Conservation (phyloP, 1,139 yeast species). For the Lodderomyces margitis region DNA sequence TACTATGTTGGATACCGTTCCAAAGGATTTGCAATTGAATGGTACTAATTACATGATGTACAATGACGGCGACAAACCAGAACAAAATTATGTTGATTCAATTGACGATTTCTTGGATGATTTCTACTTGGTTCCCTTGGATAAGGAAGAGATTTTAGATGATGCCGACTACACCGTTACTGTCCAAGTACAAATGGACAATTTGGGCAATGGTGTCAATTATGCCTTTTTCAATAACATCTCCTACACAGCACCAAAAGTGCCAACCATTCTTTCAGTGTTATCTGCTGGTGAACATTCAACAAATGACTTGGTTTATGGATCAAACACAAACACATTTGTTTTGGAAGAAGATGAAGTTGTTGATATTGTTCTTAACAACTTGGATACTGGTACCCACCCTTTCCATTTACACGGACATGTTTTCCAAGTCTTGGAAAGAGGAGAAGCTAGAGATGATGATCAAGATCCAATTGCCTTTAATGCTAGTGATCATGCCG, state of each 20-base stretch:
- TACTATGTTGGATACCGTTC: slow-evolving; percentile 64
- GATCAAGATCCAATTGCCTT: slow-evolving; percentile 48
- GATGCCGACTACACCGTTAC: slow-evolving; percentile 62
- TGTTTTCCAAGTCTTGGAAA: slow-evolving; percentile 67
- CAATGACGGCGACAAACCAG: slow-evolving; percentile 30
- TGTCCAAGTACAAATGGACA: slow-evolving; percentile 62
- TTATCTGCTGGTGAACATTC: slow-evolving; percentile 51
- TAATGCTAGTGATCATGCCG: slow-evolving; percentile 45
- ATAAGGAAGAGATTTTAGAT: slow-evolving; percentile 39
- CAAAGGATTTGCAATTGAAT: slow-evolving; percentile 50
- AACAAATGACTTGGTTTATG: slow-evolving; percentile 54
- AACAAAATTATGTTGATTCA: slow-evolving; percentile 23
- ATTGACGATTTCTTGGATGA: slow-evolving; percentile 49
- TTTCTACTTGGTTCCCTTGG: slow-evolving; percentile 50
- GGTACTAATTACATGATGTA: slow-evolving; percentile 57
- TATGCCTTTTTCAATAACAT: slow-evolving; percentile 74
- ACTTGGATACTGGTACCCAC: slow-evolving; percentile 78
- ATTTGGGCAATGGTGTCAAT: slow-evolving; percentile 68
- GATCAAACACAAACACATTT: slow-evolving; percentile 63
- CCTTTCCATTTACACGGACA: slow-evolving; percentile 94
- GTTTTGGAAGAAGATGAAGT: slow-evolving; percentile 61
- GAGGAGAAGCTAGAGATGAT: slow-evolving; percentile 53
- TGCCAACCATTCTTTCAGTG: slow-evolving; percentile 65
- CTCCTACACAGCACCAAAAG: slow-evolving; percentile 60
- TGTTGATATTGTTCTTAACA: slow-evolving; percentile 70